Percentiles rank a stretch among this genome's conserved stretches.
Conservation (phyloP, 495 filamentous ascomycete genomes). For the Massariosphaeria phaeospora region DNA sequence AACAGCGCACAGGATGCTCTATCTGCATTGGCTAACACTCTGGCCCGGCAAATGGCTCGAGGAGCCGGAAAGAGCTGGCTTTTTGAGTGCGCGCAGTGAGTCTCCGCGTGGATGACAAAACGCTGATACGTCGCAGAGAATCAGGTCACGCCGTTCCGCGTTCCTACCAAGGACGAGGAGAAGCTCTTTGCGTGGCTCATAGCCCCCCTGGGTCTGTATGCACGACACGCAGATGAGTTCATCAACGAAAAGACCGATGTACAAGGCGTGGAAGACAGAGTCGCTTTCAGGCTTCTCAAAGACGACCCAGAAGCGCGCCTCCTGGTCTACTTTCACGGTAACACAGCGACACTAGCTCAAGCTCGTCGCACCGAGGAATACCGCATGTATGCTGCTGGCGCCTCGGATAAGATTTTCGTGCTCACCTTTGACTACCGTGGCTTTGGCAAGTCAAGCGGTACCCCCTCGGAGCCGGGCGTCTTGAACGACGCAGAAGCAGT, state of each 20-base stretch:
- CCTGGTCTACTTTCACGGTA: slow-evolving; percentile 44
- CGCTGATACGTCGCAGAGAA: slow-evolving; percentile 51
- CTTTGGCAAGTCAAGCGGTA: slow-evolving; percentile 34
- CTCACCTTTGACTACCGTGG: slow-evolving; percentile 47
- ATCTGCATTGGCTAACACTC: slow-evolving; percentile 28
- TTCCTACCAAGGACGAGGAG: slow-evolving; percentile 54
- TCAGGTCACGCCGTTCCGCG: slow-evolving; percentile 63
- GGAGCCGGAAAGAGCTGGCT: slow-evolving; percentile 28
- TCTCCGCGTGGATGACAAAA: slow-evolving; percentile 43
- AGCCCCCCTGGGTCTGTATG: slow-evolving; percentile 60
- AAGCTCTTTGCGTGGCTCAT: slow-evolving; percentile 68
- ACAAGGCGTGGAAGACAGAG: slow-evolving; percentile 50
- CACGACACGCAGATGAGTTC: slow-evolving; percentile 51
- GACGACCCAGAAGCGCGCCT: slow-evolving; percentile 57
- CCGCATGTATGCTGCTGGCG: slow-evolving; percentile 55
- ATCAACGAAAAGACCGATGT: slow-evolving; percentile 48
- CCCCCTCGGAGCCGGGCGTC: slow-evolving; percentile 33
- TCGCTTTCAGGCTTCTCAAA: slow-evolving; percentile 56
- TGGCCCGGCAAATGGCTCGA: slow-evolving; percentile 27
- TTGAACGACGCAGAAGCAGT: slow-evolving; percentile 51
- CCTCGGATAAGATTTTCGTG: slow-evolving; percentile 54
- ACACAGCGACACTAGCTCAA: slow-evolving; percentile 62
- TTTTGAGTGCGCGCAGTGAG: slow-evolving; percentile 53
- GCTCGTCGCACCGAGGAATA: slow-evolving; percentile 58
- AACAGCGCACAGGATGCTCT: slow-evolving; percentile 46